A percentile compares a stretch with the other conserved stretches of the same genome.
phyloP scores from a whole-genome alignment of 108 stramenopile genomes.

The Pelagomonas calceolata region DNA sequence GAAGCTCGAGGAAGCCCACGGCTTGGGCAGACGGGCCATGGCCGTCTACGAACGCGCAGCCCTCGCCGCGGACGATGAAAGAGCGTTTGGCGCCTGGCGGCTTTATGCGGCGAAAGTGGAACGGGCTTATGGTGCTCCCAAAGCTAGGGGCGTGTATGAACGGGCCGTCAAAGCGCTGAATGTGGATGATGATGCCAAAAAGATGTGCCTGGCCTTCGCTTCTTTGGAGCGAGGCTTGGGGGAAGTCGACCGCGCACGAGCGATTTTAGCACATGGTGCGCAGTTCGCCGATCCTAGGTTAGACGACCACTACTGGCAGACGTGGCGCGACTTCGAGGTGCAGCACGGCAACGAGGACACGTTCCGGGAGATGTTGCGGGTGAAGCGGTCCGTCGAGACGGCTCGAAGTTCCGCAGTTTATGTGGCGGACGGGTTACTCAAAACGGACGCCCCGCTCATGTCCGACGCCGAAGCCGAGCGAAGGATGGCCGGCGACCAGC shows the following conservation, averaged over 20 bases:
- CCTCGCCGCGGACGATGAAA: slow-evolving; percentile 58
- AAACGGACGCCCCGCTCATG: slow-evolving; percentile 37
- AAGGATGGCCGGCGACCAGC: slow-evolving; percentile 56
- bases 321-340: slow-evolving; percentile 97
- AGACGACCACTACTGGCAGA: slow-evolving; percentile 74
- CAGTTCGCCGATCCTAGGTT: slow-evolving; percentile 87
- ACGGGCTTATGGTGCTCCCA: slow-evolving; percentile 70
- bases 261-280: slow-evolving; percentile 71
- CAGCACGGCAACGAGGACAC: slow-evolving; percentile 93
- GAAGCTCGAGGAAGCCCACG: slow-evolving; percentile 84
- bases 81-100: slow-evolving; percentile 71
- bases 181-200: slow-evolving; percentile 53
- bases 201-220: slow-evolving; percentile 84
- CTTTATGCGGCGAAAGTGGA: slow-evolving; percentile 80
- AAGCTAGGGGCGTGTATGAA: slow-evolving; percentile 81
- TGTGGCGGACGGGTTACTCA: slow-evolving; percentile 71
- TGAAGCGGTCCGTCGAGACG: slow-evolving; percentile 82
- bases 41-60: slow-evolving; percentile 77
- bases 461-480: slow-evolving; percentile 67
- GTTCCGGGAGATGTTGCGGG: slow-evolving; percentile 87
- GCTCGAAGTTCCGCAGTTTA: slow-evolving; percentile 81
- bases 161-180: slow-evolving; percentile 67
- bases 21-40: slow-evolving; percentile 80
- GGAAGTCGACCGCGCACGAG: slow-evolving; percentile 89
- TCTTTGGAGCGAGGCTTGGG: slow-evolving; percentile 78